Evolutionary conservation across 2,329 filamentous ascomycete genomes (phyloP), one percentile per base, ranked within the genome.

Genomic region (Colletotrichum limetticola): DNA sequence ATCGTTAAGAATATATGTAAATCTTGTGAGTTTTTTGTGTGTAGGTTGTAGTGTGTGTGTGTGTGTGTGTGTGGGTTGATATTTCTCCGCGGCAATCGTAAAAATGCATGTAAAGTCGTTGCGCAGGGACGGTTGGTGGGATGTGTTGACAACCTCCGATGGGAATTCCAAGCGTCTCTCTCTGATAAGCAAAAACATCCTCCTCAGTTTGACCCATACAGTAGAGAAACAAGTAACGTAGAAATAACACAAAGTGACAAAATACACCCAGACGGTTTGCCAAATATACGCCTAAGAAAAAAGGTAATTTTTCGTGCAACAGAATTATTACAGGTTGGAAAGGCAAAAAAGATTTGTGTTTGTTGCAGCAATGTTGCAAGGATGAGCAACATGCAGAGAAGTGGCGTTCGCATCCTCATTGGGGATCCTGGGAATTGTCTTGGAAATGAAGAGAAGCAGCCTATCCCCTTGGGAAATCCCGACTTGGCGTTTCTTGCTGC

Each of bases 301-400:
- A 37, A 16, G 35, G 37, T 19, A 12, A 12, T 61, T 59, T 64
- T 69, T 68, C 32, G 66, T 69, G 32, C 65, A 69, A 71, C 68
- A 61, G n/a, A 26, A 66, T 71, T 70, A 70, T 72, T 72, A 72
- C 70, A 72, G 53, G 60, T 70, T 60, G 55, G 28, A 49, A 26
- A 49, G 19, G 19, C 6, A 26, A 24, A 32, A 22, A 24, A 11
- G 8, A 28, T 63, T 53, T 69, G 30, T 65, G 59, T 55, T 57
- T 32, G 59, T 37, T 30, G 11, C 46, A 37, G 42, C 55, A 6
- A 4, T 37, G 49, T 46, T 68, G 57, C 68, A 71, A 37, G 68
- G 49, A 37, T 71, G 57, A 14, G 46, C 37, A 28, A 52, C 68
- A 62, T 61, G 57, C 49, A 46, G 16, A 30, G 14, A 16, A 16